These are phyloP conservation scores for Colletotrichum echinochloae DNA, from an alignment of 2,329 filamentous ascomycete species.

Conservation along the genomic window DNA sequence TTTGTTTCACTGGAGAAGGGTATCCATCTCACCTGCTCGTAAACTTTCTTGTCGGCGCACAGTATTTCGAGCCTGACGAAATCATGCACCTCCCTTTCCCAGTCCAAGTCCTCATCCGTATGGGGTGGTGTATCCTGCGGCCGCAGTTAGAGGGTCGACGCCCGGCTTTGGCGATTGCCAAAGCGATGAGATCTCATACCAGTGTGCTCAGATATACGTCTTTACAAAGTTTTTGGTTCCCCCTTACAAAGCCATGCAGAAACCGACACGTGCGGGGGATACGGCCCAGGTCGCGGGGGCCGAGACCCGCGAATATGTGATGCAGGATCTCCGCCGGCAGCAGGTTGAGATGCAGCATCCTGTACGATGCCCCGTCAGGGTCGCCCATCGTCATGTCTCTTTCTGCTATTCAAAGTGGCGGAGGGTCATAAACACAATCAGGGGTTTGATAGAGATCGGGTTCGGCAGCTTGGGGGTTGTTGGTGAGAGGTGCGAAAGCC, in stretches of 20 bases:
- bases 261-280: conserved; percentile 64
- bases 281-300: conserved; percentile 66
- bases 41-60: conserved; percentile 49
- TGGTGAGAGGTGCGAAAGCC: conserved; percentile 1
- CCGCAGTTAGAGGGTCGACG: conserved; percentile 12
- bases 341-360: conserved; percentile 31
- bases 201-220: conserved; percentile 69
- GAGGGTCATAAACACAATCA: not conserved
- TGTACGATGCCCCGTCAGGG: conserved; percentile 1
- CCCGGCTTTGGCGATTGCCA: not conserved
- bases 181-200: conserved; percentile 53
- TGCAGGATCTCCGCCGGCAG: conserved; percentile 74
- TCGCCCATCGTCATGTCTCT: conserved; percentile 4
- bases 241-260: conserved; percentile 66
- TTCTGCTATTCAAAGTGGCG: not conserved
- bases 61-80: conserved; percentile 58
- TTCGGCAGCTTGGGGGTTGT: not conserved
- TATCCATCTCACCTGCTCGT: conserved; percentile 54
- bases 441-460: not conserved
- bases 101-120: conserved; percentile 55
- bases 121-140: conserved; percentile 50
- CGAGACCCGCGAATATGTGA: conserved; percentile 67
- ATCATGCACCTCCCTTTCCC: conserved; percentile 58
- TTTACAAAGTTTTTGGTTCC: conserved; percentile 71
- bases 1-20: not conserved